Evolutionary conservation across 768 basidiomycete genomes (phyloP).

Genomic region (Fomitopsis pulvina): DNA sequence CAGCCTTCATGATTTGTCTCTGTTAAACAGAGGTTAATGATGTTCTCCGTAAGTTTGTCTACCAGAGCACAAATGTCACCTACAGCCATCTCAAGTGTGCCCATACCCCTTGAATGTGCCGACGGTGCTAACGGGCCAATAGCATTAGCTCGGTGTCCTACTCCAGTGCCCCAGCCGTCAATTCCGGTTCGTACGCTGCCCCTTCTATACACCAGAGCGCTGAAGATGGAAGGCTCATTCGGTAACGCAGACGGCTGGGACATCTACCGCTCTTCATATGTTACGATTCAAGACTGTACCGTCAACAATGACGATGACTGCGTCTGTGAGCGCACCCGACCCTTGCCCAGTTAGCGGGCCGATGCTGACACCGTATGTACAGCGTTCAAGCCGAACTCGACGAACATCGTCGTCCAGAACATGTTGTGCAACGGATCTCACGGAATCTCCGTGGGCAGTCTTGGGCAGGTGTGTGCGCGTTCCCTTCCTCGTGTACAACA

Average conservation of each 20-base stretch:
- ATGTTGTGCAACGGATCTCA: constrained; percentile 38
- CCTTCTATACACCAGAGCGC: neutral
- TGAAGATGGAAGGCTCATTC: neutral
- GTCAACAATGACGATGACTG: constrained; percentile 39
- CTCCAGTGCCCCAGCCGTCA: constrained; percentile 26
- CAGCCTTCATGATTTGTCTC: neutral
- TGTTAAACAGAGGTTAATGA: neutral
- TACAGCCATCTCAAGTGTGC: constrained; percentile 31
- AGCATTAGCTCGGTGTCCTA: constrained; percentile 29
- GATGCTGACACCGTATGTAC: constrained; percentile 2
- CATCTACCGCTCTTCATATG: constrained; percentile 34
- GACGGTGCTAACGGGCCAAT: neutral
- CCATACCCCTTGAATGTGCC: constrained; percentile 3
- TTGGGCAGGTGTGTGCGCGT: constrained; percentile 29
- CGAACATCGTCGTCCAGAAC: constrained; percentile 34
- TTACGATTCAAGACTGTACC: constrained; percentile 29
- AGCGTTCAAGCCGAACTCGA: constrained; percentile 41
- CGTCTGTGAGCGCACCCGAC: constrained; percentile 19
- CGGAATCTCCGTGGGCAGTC: constrained; percentile 44
- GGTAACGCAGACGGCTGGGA: constrained; percentile 43
- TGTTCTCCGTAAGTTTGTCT: constrained; percentile 27
- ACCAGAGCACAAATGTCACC: constrained; percentile 34
- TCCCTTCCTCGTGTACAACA: too few species aligned
- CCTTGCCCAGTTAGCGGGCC: neutral
- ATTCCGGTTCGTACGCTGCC: constrained; percentile 25